These are phyloP conservation scores for Drosera spatulata DNA, from an alignment of 179 eudicot genomes.

Conservation along the genomic window DNA sequence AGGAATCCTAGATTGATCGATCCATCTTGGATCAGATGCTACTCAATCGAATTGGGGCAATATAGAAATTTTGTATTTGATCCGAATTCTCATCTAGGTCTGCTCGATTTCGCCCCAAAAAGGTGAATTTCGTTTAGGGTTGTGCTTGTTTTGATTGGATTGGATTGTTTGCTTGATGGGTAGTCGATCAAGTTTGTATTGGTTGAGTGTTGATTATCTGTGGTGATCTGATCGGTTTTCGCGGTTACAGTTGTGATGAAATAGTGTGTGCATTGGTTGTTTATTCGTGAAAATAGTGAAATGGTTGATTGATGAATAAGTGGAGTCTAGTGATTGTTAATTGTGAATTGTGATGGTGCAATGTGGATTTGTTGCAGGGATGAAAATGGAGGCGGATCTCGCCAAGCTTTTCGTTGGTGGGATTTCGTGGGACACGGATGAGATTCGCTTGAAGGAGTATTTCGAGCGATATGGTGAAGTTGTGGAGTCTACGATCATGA, in stretches of 20 bases:
- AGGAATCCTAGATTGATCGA: slow-evolving; percentile 31
- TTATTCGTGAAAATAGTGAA: neutral
- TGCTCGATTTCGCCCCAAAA: slow-evolving; percentile 30
- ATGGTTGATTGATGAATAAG: neutral
- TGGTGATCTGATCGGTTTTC: too few relatives aligned
- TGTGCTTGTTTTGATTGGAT: too few relatives aligned
- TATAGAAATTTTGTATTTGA: slow-evolving; percentile 33
- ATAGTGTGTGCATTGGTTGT: too few relatives aligned
- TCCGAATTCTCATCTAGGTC: slow-evolving; percentile 27
- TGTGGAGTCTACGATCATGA: slow-evolving; percentile 87
- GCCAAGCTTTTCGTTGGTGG: slow-evolving; percentile 90
- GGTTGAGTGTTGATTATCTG: too few relatives aligned
- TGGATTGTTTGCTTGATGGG: neutral
- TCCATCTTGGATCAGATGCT: slow-evolving; percentile 36
- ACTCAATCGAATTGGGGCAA: slow-evolving; percentile 25
- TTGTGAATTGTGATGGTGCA: neutral
- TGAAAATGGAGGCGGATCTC: slow-evolving; percentile 16
- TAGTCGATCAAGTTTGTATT: too few relatives aligned
- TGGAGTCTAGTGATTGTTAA: neutral
- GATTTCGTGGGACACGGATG: slow-evolving; percentile 93
- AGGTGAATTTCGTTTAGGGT: slow-evolving; percentile 8
- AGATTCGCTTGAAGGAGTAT: slow-evolving; percentile 68
- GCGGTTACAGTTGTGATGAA: too few relatives aligned
- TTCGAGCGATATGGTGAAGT: slow-evolving; percentile 72
- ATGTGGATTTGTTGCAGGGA: slow-evolving; percentile 3